A percentile compares a stretch with the other conserved stretches of the same genome.
Conservation (phyloP, 2,329 filamentous ascomycete genomes). For the Alternaria longipes region DNA sequence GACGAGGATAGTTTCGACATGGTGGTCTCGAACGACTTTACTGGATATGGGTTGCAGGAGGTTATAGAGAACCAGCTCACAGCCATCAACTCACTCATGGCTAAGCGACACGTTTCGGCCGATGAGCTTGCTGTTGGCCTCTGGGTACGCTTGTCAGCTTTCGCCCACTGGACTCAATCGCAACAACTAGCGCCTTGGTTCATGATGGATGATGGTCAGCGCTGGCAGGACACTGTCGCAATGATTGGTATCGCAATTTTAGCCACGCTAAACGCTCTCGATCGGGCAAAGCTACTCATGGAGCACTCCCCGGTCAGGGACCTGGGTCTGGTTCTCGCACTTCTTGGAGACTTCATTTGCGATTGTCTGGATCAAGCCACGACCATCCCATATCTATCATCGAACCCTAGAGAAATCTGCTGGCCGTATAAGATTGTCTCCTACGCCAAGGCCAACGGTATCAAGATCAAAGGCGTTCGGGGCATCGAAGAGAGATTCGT, state of each 20-base stretch:
- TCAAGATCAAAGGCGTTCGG: conserved; percentile 12
- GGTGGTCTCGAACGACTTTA: conserved; percentile 20
- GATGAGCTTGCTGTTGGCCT: conserved; percentile 13
- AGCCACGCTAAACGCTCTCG: conserved; percentile 20
- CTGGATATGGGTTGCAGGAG: conserved; percentile 13
- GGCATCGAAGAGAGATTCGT: conserved; percentile 19
- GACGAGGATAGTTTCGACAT: conserved; percentile 17
- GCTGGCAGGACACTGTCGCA: conserved; percentile 11
- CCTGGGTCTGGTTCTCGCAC: conserved; percentile 18
- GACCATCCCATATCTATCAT: conserved; percentile 7
- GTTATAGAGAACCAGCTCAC: conserved; percentile 13
- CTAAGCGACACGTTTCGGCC: conserved; percentile 3
- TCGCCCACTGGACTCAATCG: conserved; percentile 15
- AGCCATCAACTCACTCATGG: conserved; percentile 15
- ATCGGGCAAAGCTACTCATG: conserved; percentile 16
- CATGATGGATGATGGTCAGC: conserved; percentile 14
- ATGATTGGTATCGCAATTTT: conserved; percentile 20
- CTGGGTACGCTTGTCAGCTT: conserved; percentile 18
- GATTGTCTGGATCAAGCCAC: conserved; percentile 11
- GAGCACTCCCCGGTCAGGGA: conserved; percentile 19
- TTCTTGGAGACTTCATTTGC: conserved; percentile 14
- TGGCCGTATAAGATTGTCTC: conserved; percentile 9
- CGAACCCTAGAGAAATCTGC: conserved; percentile 3
- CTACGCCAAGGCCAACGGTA: conserved; percentile 6
- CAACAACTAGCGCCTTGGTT: conserved; percentile 15